Evolutionary conservation across 306 rosid species (phyloP), one percentile per base, ranked within the genome.

Genomic region (Glycine soja): DNA sequence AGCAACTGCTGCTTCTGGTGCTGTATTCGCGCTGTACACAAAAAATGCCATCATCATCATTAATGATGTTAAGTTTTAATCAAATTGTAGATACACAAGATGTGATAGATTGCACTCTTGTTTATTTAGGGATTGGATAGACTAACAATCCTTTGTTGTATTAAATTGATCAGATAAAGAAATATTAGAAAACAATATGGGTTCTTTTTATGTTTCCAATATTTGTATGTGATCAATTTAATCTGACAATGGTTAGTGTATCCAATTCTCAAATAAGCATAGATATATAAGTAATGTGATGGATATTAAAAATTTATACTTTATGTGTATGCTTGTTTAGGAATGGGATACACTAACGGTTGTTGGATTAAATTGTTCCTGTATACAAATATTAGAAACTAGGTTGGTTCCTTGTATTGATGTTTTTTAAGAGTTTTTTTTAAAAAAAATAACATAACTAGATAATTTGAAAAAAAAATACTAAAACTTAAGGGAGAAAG

Each of bases 1-100:
- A 70, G 52, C 80, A 80, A 10, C 24, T 80, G 90, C 7, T 85
- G 90, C 85, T 84, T 79, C 34, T 50, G 84, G 12, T 74, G 84
- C 18, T 84, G 87, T 15, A 80, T 59, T 61, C 87, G 81, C 42
- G 64, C 87, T 84, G 87, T 16, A 50, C 34, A 80, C 47, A 40
- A 3, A 68, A 57, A 80, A n/a, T 74, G 43, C 3, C 53, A 19
- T 40, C 48, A 72, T 36, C 63, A 36, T 51, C 36, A 36, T 72
- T 80, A 75, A 19, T 67, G 3, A 48, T 61, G 19, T 16, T 51
- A 19, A 2, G 52, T 40, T 18, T 19, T 18, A 72, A 72, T 8
- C 30, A 11, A 11, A 51, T 34, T 38, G 36, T 30, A 10, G 19
- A 79, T 71, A 46, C 69, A 40, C 24, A 18, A 58, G 24, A 51